Percentiles rank a stretch among this genome's conserved stretches.
Conservation (phyloP, 768 basidiomycete species). For the Tricholoma terreum region DNA sequence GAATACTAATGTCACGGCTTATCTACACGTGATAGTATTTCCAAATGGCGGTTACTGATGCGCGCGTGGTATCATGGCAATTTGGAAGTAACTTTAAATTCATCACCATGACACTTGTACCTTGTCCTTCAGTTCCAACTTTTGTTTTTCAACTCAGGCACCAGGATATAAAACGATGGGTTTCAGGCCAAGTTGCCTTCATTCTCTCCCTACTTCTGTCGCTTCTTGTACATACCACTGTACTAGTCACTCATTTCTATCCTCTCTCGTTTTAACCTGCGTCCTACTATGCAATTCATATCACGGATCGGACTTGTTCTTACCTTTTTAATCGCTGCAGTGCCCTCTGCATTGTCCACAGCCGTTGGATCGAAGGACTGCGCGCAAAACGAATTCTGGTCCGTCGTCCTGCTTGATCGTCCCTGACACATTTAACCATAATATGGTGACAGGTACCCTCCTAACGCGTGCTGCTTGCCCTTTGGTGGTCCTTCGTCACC, state of each 20-base stretch:
- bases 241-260: constrained; percentile 15
- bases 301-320: constrained; percentile 16
- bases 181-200: not conserved
- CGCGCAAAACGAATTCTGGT: constrained; percentile 32
- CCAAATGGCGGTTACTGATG: too few relatives aligned
- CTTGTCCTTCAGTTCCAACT: too few relatives aligned
- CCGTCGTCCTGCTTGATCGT: constrained; percentile 6
- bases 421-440: constrained; percentile 18
- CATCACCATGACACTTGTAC: too few relatives aligned
- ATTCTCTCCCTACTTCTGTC: constrained; percentile 1
- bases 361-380: constrained; percentile 23
- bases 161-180: constrained; percentile 3
- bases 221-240: not conserved
- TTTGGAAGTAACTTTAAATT: too few relatives aligned
- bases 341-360: constrained; percentile 32
- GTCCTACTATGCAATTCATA: constrained; percentile 11
- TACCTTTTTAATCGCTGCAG: constrained; percentile 32
- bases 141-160: too few relatives aligned
- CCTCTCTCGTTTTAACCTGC: not conserved
- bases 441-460: constrained; percentile 29
- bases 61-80: too few relatives aligned
- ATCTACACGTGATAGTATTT: too few relatives aligned
- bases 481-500: constrained; percentile 33
- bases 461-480: constrained; percentile 41
- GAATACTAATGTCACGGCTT: too few relatives aligned